These are phyloP conservation scores for Camellia oleifera DNA, from an alignment of 179 eudicot species.

Conservation along the genomic window DNA sequence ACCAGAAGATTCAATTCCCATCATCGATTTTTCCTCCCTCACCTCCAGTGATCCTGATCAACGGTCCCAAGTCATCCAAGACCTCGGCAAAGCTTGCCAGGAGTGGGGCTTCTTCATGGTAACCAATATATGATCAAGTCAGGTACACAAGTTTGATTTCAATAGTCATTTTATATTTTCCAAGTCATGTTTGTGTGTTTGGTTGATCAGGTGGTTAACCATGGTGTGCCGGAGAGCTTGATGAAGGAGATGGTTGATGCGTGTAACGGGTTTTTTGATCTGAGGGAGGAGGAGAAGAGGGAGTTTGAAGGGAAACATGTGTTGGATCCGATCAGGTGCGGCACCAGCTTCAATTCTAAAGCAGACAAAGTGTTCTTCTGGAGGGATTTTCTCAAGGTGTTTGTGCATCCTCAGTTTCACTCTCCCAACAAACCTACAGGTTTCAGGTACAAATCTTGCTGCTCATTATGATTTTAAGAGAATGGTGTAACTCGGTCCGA, in stretches of 20 bases:
- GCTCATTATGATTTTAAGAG: too few relatives aligned
- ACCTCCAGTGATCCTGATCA: slow-evolving; percentile 31
- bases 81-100: slow-evolving; percentile 47
- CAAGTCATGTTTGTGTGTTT: too few relatives aligned
- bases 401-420: slow-evolving; percentile 51
- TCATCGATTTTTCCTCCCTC: slow-evolving; percentile 53
- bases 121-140: background rate
- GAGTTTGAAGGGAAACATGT: slow-evolving; percentile 38
- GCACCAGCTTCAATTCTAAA: slow-evolving; percentile 44
- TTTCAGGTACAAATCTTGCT: slow-evolving; percentile 36
- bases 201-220: slow-evolving; percentile 50
- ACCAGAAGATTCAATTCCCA: slow-evolving; percentile 34
- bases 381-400: slow-evolving; percentile 55
- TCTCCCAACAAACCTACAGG: slow-evolving; percentile 42
- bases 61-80: slow-evolving; percentile 35
- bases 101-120: slow-evolving; percentile 63
- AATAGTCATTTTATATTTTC: background rate
- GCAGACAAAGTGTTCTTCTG: slow-evolving; percentile 42
- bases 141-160: too few relatives aligned
- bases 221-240: slow-evolving; percentile 48
- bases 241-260: slow-evolving; percentile 33
- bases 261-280: slow-evolving; percentile 38
- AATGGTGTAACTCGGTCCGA: too few relatives aligned
- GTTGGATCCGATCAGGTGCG: slow-evolving; percentile 49
- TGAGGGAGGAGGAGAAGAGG: slow-evolving; percentile 45